These are phyloP conservation scores for Trametes polyzona DNA, from an alignment of 1,284 basidiomycete species.

Conservation along the genomic window DNA sequence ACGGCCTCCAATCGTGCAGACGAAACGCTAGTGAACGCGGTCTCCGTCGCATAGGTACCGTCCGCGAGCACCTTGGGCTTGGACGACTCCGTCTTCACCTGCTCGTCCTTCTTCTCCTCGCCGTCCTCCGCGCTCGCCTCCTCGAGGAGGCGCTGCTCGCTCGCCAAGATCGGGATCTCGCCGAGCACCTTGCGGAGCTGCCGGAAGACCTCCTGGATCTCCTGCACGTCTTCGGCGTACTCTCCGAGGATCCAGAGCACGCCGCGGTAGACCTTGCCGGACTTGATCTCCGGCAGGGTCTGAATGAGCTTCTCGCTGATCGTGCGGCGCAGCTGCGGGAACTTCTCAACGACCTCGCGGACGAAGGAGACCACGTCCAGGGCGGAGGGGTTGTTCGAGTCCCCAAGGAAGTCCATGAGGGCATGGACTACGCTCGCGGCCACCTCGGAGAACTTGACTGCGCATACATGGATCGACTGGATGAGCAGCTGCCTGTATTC, in stretches of 20 bases:
- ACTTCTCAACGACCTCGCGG: constrained; percentile 97
- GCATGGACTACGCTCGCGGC: constrained; percentile 96
- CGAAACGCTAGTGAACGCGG: constrained; percentile 79
- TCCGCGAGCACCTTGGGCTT: constrained; percentile 86
- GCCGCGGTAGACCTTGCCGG: constrained; percentile 96
- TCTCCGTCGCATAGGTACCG: constrained; percentile 98
- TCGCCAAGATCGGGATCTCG: constrained; percentile 95
- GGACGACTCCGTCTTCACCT: constrained; percentile 46
- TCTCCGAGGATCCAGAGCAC: constrained; percentile 99
- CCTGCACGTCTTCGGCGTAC: constrained; percentile 72
- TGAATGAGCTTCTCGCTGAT: constrained; percentile 89
- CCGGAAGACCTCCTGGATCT: constrained; percentile 77
- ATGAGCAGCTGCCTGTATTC: constrained; percentile 98
- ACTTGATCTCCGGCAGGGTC: constrained; percentile 91
- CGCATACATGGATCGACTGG: constrained; percentile 96
- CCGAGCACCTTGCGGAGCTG: constrained; percentile 91
- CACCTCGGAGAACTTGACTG: constrained; percentile 98
- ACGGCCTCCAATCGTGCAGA: constrained; percentile 77
- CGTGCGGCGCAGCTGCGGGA: constrained; percentile 84
- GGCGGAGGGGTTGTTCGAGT: constrained; percentile 94
- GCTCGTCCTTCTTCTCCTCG: constrained; percentile 46
- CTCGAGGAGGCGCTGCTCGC: constrained; percentile 83
- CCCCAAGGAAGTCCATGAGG: constrained; percentile 98
- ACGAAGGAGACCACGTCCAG: constrained; percentile 97
- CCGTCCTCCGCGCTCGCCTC: constrained; percentile 54